These are phyloP conservation scores for Globisporangium viniferum DNA, from an alignment of 352 stramenopile genomes.

Conservation along the genomic window DNA sequence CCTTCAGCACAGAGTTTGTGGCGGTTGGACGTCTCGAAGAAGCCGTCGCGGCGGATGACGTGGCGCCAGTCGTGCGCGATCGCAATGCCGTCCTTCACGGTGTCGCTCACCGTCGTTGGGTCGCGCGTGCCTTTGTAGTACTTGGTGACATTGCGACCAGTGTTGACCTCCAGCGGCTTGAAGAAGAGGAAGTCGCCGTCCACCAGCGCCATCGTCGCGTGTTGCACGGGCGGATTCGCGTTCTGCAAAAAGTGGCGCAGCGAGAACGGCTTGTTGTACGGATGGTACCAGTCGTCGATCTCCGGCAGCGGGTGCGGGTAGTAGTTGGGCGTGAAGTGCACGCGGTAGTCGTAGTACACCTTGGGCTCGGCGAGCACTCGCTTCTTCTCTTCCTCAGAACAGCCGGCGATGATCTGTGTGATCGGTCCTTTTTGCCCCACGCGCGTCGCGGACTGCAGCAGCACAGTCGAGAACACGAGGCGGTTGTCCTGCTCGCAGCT, in stretches of 20 bases:
- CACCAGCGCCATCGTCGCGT: constrained; percentile 24
- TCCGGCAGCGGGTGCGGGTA: constrained; percentile 18
- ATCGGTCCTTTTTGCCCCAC: constrained; percentile 27
- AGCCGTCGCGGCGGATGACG: constrained; percentile 40
- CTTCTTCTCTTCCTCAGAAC: constrained; percentile 11
- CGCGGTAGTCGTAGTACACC: constrained; percentile 27
- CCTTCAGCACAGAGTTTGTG: constrained; percentile 25
- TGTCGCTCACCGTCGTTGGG: constrained; percentile 30
- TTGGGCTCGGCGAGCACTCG: constrained; percentile 12
- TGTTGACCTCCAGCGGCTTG: constrained; percentile 31
- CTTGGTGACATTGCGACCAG: constrained; percentile 29
- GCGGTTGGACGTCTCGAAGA: constrained; percentile 15
- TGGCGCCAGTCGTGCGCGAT: constrained; percentile 47
- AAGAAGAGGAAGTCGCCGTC: constrained; percentile 25
- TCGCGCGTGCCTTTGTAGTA: constrained; percentile 37
- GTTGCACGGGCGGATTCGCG: constrained; percentile 21
- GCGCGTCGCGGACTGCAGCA: constrained; percentile 22
- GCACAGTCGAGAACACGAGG: constrained; percentile 17
- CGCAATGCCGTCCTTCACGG: constrained; percentile 34
- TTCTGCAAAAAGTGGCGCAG: constrained; percentile 27
- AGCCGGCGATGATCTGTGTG: constrained; percentile 30
- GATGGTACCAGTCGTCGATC: constrained; percentile 23
- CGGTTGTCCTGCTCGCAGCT: constrained; percentile 25
- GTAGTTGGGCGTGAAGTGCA: constrained; percentile 27
- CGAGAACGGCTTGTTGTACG: constrained; percentile 30